Base-by-base conservation (phyloP, 306 rosid species). In the Quercus glauca region DNA sequence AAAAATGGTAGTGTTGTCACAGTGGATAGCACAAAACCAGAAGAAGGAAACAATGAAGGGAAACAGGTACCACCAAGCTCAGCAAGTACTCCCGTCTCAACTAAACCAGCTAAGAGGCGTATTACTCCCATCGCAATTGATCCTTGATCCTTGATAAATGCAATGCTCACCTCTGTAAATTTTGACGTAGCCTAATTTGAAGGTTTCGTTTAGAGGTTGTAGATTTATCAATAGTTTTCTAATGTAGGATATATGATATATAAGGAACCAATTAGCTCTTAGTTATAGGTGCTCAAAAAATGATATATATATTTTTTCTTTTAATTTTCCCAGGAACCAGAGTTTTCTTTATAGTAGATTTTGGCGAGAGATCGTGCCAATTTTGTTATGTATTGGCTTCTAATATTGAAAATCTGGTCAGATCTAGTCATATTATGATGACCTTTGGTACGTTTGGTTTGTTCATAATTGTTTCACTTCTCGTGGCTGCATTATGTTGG, bases 41-140 rank as follows among this genome's bases (percentile, higher is more conserved):
- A 80, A 77, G 81, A 82, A 79, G 86, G 79, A 68, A 63, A 33
- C 7, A 81, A 80, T 23, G 63, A 41, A 57, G 86, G 81, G 76
- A 77, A 80, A 75, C 73, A 63, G 15, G 82, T 69, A 17, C 56
- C 86, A 45, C 3, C 78, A 12, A 82, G 79, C 85, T 83, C 85
- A 63, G 29, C 65, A 10, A 71, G 23, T 31, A 45, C 55, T 55
- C 69, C 76, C 43, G 49, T 51, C 26, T 65, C 64, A 68, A 82
- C 74, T 68, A 84, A 80, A 82, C 84, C 86, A 15, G 80, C 84
- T 19, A 89, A 84, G 81, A 82, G 87, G 81, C 87, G 90, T 60
- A 89, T 89, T 61, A 86, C 88, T 8, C 92, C 87, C 55, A 82
- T 89, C 74, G 86, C 81, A 15, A 84, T 89, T 73, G 90, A 82